Evolutionary conservation across 164 flowering plant genomes (phyloP), one percentile per base, ranked within the genome.

Genomic region (Protea cynaroides): DNA sequence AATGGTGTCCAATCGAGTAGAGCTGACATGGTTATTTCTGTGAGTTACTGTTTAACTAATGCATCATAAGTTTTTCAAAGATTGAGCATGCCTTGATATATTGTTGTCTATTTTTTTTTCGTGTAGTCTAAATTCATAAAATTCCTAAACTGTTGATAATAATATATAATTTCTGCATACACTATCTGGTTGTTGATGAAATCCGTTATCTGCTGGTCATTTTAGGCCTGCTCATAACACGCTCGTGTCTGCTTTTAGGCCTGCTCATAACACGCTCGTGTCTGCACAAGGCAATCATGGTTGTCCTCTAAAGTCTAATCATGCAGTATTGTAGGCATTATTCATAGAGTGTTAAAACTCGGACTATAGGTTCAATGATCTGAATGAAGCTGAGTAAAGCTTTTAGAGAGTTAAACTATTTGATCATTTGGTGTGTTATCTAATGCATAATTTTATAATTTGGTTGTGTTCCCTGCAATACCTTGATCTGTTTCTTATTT

Each of bases 1-100:
- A 90, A 85, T 77, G 99, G 99, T 59, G 76, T 95, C 60, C 81
- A 74, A 72, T 61, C 62, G 43, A 73, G 81, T 80, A 84, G 92
- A 78, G 96, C 89, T 58, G 88, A 83, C 59, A 84, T 95, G 93
- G 87, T 95, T 53, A 88, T 91, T 64, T 71, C 97, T 46, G 99
- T 89, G 72, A 79, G 94, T 72, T 19, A 36, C 13, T 59, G 34
- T 60, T 37, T 36, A 51, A 9, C 25, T 10, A 40, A 25, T 18
- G 61, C 23, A 34, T 9, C 34, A 43, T 55, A 8, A 37, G 29
- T 13, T 17, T 34, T 52, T 15, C 34, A 21, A 4, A 46, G 53
- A 43, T 61, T 19, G 29, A 34, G 15, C 38, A 34, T 37, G 43
- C 44, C 11, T 25, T 24, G 46, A 40, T 12, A 40, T 40, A 12